Evolutionary conservation across 805 yeast genomes (phyloP).

Genomic region (Hanseniaspora lindneri): DNA sequence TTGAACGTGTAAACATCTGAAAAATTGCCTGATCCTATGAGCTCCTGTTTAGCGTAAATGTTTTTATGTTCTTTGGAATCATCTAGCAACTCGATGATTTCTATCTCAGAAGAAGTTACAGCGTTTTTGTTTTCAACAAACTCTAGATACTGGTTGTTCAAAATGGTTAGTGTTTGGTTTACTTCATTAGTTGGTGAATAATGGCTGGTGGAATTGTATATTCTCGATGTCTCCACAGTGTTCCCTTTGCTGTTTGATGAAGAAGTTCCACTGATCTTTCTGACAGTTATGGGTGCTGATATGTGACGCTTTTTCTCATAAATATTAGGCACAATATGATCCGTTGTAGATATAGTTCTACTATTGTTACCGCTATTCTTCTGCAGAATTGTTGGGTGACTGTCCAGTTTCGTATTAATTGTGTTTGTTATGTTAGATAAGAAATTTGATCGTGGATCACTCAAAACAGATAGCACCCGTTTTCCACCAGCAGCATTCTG

Average conservation of each 20-base stretch:
- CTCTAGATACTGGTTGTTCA: slow-evolving; percentile 8
- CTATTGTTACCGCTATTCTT: neutral
- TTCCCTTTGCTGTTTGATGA: neutral
- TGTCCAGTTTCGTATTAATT: slow-evolving; percentile 9
- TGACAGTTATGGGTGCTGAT: slow-evolving; percentile 10
- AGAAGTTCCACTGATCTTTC: neutral
- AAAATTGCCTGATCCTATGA: slow-evolving; percentile 58
- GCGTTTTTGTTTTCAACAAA: slow-evolving; percentile 2
- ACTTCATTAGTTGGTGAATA: slow-evolving; percentile 10
- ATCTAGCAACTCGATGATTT: no score
- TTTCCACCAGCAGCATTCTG: neutral
- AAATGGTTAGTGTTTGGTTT: slow-evolving; percentile 1
- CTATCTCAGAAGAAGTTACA: no score
- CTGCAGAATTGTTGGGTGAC: slow-evolving; percentile 6
- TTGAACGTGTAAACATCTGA: slow-evolving; percentile 49
- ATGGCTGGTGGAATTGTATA: slow-evolving; percentile 12
- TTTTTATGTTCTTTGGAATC: no score
- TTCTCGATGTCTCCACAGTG: neutral
- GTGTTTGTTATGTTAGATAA: slow-evolving; percentile 6
- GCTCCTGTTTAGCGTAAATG: slow-evolving; percentile 31
- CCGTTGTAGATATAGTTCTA: neutral
- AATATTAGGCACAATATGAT: no score
- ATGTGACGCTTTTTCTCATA: slow-evolving; percentile 10
- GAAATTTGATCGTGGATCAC: neutral
- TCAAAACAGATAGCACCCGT: neutral